A percentile compares a stretch with the other conserved stretches of the same genome.
phyloP scores from a whole-genome alignment of 2,329 filamentous ascomycete genomes.

The Diaporthe longicolla region DNA sequence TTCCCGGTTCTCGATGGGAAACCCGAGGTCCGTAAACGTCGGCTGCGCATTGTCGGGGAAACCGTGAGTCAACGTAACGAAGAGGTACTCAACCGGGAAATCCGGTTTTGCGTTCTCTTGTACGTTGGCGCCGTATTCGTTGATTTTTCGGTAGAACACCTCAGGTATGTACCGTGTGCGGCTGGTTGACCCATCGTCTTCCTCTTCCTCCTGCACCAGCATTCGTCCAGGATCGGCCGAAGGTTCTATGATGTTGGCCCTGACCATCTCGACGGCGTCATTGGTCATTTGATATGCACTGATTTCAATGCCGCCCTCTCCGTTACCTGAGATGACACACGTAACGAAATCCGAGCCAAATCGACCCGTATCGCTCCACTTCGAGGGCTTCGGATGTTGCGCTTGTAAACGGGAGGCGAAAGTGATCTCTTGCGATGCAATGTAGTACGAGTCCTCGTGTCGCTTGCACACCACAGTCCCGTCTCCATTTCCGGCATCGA shows the following conservation, averaged over 20 bases:
- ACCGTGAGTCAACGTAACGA: constrained; percentile 95
- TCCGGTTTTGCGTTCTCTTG: constrained; percentile 97
- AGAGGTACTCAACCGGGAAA: constrained; percentile 96
- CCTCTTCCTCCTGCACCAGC: constrained; percentile 93
- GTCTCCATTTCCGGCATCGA: constrained; percentile 85
- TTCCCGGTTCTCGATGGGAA: constrained; percentile 93
- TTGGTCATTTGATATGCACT: constrained; percentile 96
- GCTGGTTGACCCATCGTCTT: constrained; percentile 78
- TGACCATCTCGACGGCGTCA: constrained; percentile 95
- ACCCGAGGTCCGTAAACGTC: constrained; percentile 79
- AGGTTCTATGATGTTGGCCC: constrained; percentile 93
- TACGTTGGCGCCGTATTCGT: constrained; percentile 96
- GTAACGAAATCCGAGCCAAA: constrained; percentile 99
- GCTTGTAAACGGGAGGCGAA: constrained; percentile 92
- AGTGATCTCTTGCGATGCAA: constrained; percentile 91
- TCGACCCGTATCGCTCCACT: constrained; percentile 95
- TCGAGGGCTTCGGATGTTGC: constrained; percentile 88
- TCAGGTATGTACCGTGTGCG: constrained; percentile 93
- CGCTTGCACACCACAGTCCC: constrained; percentile 94
- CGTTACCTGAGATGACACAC: constrained; percentile 94
- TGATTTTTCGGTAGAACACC: constrained; percentile 95
- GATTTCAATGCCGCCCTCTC: constrained; percentile 88
- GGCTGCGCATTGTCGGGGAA: constrained; percentile 88
- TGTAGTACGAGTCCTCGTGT: constrained; percentile 93
- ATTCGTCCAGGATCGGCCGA: constrained; percentile 94